Evolutionary conservation across 129 eudicot species (phyloP).

Genomic region (Artemisia tridentata): DNA sequence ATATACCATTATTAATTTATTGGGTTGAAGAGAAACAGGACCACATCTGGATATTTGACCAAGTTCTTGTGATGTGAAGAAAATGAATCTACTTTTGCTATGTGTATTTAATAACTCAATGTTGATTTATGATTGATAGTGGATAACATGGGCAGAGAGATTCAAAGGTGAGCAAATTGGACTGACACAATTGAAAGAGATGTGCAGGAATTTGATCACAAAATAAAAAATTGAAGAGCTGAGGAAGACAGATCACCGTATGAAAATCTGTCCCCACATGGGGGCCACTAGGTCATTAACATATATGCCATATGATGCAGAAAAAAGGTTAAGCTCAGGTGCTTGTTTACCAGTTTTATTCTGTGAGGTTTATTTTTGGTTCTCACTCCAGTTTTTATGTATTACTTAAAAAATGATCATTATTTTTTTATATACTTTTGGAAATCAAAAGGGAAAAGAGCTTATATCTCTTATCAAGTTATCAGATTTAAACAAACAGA

Average conservation of each 20-base stretch:
- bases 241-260: conserved; percentile 43
- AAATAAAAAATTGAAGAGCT: conserved; percentile 23
- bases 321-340: conserved; percentile 42
- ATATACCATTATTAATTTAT: conserved; percentile 6
- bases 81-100: conserved; percentile 25
- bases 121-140: conserved; percentile 45
- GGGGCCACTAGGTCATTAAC: conserved; percentile 28
- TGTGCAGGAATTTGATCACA: conserved; percentile 25
- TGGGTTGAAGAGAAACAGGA: conserved; percentile 29
- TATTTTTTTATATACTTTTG: conserved; percentile 5
- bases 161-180: conserved; percentile 28
- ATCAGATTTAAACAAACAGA: too few species aligned
- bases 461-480: background rate
- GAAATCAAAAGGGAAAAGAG: conserved; percentile 19
- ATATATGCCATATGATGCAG: conserved; percentile 11
- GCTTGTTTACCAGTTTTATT: conserved; percentile 25
- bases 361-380: conserved; percentile 16
- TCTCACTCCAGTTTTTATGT: background rate
- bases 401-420: background rate
- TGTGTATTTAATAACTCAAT: conserved; percentile 31
- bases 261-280: conserved; percentile 37
- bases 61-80: conserved; percentile 14
- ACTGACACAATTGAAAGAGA: conserved; percentile 48
- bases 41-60: conserved; percentile 41
- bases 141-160: conserved; percentile 64